These are phyloP conservation scores for Novakomyces olei DNA, from an alignment of 805 yeast species.

Conservation along the genomic window DNA sequence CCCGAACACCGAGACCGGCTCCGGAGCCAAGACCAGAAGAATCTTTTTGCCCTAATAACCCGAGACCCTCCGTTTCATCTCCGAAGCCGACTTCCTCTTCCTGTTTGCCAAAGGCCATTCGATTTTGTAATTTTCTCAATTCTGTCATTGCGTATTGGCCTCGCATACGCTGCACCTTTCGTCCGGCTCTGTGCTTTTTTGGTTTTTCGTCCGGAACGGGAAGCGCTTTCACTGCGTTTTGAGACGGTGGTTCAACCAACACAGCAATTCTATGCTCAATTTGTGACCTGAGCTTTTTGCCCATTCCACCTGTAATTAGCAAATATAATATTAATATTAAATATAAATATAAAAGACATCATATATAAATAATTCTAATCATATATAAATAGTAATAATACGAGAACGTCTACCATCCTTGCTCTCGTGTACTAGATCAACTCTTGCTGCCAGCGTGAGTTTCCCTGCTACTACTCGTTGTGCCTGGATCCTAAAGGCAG, in stretches of 20 bases:
- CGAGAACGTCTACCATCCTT: too few species aligned
- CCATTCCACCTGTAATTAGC: too few species aligned
- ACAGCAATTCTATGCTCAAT: constrained; percentile 44
- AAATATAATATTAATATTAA: too few species aligned
- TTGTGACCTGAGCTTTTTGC: constrained; percentile 37
- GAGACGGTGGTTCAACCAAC: constrained; percentile 55
- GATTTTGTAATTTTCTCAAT: constrained; percentile 59
- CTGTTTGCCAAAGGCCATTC: constrained; percentile 57
- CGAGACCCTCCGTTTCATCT: constrained; percentile 58
- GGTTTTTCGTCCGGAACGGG: constrained; percentile 56
- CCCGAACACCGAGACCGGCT: constrained; percentile 12
- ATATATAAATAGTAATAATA: too few species aligned
- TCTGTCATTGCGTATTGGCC: constrained; percentile 67
- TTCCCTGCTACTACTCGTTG: constrained; percentile 63
- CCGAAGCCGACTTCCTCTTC: constrained; percentile 44
- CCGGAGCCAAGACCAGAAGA: constrained; percentile 8
- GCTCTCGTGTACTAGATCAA: constrained; percentile 33
- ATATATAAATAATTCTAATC: too few species aligned
- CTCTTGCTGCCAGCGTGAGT: constrained; percentile 56
- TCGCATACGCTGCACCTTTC: constrained; percentile 54
- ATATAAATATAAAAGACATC: too few species aligned
- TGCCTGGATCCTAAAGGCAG: constrained; percentile 41
- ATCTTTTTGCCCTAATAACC: constrained; percentile 33
- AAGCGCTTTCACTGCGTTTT: constrained; percentile 34
- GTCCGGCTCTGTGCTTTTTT: constrained; percentile 73